Base-by-base conservation (phyloP, 345 rosid species). In the Salix arbutifolia region DNA sequence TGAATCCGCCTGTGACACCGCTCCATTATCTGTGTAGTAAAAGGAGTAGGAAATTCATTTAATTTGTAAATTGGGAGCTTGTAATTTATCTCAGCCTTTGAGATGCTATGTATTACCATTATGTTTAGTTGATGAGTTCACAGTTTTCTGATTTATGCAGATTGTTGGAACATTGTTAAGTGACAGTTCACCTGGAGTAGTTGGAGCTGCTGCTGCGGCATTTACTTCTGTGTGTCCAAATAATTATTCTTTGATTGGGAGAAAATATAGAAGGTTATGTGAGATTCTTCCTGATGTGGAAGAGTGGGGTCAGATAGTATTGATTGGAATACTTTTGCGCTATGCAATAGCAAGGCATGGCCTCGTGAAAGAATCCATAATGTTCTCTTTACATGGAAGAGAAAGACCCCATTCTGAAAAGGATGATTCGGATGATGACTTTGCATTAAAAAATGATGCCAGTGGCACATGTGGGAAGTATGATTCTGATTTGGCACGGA, bases 271-370 rank as follows among this genome's bases (percentile, higher is more conserved):
- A 83, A 91, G 87, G 83, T 65, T 96, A 71, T 93, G 99, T 75
- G 91, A 93, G 85, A 86, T 92, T 82, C 97, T 96, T 80, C 99
- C 98, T 44, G 98, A 96, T 69, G 96, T 93, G 68, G 99, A 96
- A 86, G 99, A 93, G 76, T 96, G 99, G 99, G 99, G 99, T 75
- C 98, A 91, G 85, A 93, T 93, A 84, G 77, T 86, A 81, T 87
- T 93, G 72, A 96, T 87, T 68, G 88, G 89, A 71, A 91, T 90
- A 75, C 97, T 96, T 76, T 79, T 92, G 79, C 94, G 88, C 64
- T 93, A 90, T 76, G 89, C 85, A 48, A 86, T 91, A 74, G 97
- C 98, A 60, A 85, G 90, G 84, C 93, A 91, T 78, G 97, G 99
- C 67, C 89, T 96, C 75, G 98, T 89, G 75, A 85, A 91, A 84